Conservation (phyloP, 495 filamentous ascomycete genomes). For the Delitschia confertaspora region DNA sequence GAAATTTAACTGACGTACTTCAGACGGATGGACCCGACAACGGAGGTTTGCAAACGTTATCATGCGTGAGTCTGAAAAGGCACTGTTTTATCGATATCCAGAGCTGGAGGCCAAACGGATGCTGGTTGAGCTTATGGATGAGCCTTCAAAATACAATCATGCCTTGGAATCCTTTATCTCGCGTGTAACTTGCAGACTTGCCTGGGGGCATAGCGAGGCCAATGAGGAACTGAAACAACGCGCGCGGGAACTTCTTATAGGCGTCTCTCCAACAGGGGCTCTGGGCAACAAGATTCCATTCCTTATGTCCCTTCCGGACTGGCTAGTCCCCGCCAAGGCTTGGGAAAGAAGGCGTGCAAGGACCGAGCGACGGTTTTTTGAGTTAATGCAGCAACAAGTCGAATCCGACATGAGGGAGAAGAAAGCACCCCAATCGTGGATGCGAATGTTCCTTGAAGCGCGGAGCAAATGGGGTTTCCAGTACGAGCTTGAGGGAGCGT, state of each 20-base stretch:
- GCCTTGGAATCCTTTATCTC: constrained; percentile 51
- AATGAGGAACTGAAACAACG: constrained; percentile 43
- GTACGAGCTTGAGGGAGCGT: constrained; percentile 37
- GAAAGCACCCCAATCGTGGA: constrained; percentile 31
- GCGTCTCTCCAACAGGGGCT: constrained; percentile 49
- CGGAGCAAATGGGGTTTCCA: constrained; percentile 27
- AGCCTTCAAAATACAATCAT: constrained; percentile 43
- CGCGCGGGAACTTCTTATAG: constrained; percentile 49
- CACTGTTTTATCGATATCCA: constrained; percentile 43
- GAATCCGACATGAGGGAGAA: constrained; percentile 27
- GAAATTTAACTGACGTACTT: constrained; percentile 13
- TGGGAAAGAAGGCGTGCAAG: constrained; percentile 30
- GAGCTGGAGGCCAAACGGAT: constrained; percentile 47
- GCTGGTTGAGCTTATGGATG: constrained; percentile 37
- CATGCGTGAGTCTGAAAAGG: constrained; percentile 42
- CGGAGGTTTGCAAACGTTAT: constrained; percentile 50
- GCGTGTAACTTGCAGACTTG: constrained; percentile 49
- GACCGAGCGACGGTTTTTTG: constrained; percentile 33
- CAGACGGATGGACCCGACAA: constrained; percentile 51
- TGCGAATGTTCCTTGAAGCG: constrained; percentile 30
- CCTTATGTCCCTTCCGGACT: constrained; percentile 32
- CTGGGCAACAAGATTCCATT: constrained; percentile 42
- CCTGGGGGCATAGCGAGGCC: constrained; percentile 47
- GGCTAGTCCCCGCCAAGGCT: constrained; percentile 30
- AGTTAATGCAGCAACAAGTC: constrained; percentile 31